These are phyloP conservation scores for Scheffersomyces lignicola DNA, from an alignment of 1,139 yeast genomes.

Conservation along the genomic window DNA sequence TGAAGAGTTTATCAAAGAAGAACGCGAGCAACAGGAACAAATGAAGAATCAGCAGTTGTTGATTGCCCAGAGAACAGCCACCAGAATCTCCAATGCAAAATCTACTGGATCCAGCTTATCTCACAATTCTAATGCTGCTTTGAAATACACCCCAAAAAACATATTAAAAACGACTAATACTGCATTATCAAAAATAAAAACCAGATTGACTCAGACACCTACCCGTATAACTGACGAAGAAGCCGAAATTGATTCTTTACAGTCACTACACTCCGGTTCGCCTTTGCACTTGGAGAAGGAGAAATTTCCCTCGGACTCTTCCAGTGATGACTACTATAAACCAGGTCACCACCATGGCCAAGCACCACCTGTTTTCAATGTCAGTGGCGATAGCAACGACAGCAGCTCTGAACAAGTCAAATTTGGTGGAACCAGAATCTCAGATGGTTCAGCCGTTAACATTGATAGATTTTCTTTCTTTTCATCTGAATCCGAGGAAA, in stretches of 20 bases:
- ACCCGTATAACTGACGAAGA: not conserved
- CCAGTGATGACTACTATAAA: conserved; percentile 12
- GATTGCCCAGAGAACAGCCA: conserved; percentile 30
- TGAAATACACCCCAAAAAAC: conserved; percentile 59
- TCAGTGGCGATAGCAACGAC: conserved; percentile 14
- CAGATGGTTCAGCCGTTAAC: conserved; percentile 17
- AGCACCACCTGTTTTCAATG: conserved; percentile 6
- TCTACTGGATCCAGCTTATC: conserved; percentile 2
- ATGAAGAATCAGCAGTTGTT: conserved; percentile 32
- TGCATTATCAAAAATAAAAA: conserved; percentile 9
- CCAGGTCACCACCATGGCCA: too few relatives aligned
- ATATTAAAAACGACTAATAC: conserved; percentile 25
- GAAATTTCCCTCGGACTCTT: conserved; percentile 25
- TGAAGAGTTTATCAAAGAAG: conserved; percentile 69
- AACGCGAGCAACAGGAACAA: conserved; percentile 28
- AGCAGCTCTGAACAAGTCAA: conserved; percentile 28
- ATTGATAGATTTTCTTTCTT: conserved; percentile 76
- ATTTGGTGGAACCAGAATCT: conserved; percentile 36
- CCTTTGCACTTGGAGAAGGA: conserved; percentile 10
- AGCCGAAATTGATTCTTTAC: conserved; percentile 10
- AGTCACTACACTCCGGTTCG: conserved; percentile 3
- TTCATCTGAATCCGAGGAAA: conserved; percentile 76
- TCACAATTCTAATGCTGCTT: conserved; percentile 44
- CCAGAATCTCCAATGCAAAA: not conserved
- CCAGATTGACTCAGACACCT: conserved; percentile 6